phyloP scores from a whole-genome alignment of 306 rosid species.

The Luffa acutangula region DNA sequence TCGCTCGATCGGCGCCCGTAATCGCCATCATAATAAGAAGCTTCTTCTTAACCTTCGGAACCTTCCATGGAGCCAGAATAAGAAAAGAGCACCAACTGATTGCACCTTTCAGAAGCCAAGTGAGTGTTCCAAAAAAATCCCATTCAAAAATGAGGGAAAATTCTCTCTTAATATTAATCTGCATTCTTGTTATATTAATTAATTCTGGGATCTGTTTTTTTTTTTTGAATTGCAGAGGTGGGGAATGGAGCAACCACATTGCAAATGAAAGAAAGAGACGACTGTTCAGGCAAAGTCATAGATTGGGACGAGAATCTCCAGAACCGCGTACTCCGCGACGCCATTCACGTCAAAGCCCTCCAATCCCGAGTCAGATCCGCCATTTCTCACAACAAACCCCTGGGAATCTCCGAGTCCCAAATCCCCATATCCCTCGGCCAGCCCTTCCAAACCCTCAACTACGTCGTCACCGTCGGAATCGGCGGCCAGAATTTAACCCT shows the following conservation, averaged over 20 bases:
- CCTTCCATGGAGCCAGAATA: conserved; percentile 18
- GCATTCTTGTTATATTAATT: conserved; percentile 3
- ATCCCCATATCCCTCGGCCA: conserved; percentile 60
- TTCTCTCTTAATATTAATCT: background rate
- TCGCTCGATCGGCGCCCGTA: conserved; percentile 22
- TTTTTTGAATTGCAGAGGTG: background rate
- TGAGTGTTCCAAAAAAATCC: conserved; percentile 23
- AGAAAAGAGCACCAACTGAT: background rate
- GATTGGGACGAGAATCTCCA: conserved; percentile 30
- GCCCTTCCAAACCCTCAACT: conserved; percentile 51
- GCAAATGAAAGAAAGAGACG: conserved; percentile 59
- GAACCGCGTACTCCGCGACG: conserved; percentile 34
- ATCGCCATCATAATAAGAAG: conserved; percentile 20
- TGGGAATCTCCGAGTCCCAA: conserved; percentile 39
- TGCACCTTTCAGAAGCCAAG: conserved; percentile 33
- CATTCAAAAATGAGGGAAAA: background rate
- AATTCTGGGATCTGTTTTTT: conserved; percentile 26
- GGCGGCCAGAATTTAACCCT: conserved; percentile 52
- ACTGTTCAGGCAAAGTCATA: conserved; percentile 34
- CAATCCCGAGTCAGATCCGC: conserved; percentile 26
- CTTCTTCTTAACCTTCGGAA: conserved; percentile 23
- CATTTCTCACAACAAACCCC: conserved; percentile 13
- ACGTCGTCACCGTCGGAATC: conserved; percentile 56
- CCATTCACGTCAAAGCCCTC: conserved; percentile 37
- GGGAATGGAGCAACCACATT: conserved; percentile 49